Conservation (phyloP, 2,329 filamentous ascomycete genomes). For the Aureobasidium vineae region DNA sequence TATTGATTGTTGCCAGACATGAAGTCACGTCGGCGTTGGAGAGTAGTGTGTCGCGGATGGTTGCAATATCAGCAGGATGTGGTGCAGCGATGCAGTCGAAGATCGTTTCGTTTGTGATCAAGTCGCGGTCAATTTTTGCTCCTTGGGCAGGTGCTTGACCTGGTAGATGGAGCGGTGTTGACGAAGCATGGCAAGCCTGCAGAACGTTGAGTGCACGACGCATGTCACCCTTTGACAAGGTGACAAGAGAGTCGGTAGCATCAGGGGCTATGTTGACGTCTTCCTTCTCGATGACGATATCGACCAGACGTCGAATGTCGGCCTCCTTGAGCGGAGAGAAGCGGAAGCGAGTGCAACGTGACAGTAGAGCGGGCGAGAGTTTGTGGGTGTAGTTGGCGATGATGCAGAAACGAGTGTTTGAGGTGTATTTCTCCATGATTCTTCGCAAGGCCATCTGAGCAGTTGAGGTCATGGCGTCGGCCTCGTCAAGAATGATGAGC, state of each 20-base stretch:
- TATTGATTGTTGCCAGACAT: constrained; percentile 83
- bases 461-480: constrained; percentile 99
- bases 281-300: constrained; percentile 87
- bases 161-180: constrained; percentile 57
- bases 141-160: constrained; percentile 48
- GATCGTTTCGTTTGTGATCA: constrained; percentile 87
- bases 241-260: constrained; percentile 79
- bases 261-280: constrained; percentile 76
- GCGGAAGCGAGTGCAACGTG: constrained; percentile 88
- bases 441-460: constrained; percentile 95
- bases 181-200: constrained; percentile 94
- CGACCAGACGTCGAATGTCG: constrained; percentile 81
- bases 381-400: constrained; percentile 99
- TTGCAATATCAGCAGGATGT: constrained; percentile 80
- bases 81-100: constrained; percentile 98
- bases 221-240: constrained; percentile 94
- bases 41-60: constrained; percentile 80
- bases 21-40: constrained; percentile 83
- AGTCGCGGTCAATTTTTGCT: constrained; percentile 69
- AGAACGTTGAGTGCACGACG: constrained; percentile 89
- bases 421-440: constrained; percentile 99
- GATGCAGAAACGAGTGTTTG: constrained; percentile 95
- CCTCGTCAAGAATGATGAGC: constrained; percentile 95
- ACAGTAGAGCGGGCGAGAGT: constrained; percentile 86
- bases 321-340: constrained; percentile 89